phyloP scores from a whole-genome alignment of 495 filamentous ascomycete genomes.

The Entonaema liquescens region DNA sequence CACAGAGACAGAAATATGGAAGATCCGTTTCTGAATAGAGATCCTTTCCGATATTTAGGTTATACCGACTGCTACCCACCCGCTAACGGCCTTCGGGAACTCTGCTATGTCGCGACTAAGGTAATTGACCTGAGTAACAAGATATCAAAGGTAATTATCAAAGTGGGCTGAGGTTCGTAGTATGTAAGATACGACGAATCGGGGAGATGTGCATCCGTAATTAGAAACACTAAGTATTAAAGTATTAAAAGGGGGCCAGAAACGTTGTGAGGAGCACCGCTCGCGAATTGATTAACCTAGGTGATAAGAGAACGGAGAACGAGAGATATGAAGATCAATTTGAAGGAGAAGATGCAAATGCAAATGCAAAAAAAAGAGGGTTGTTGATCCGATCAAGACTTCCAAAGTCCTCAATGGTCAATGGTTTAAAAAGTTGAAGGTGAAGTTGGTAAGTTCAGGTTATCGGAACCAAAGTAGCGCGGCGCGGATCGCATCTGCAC shows the following conservation, averaged over 20 bases:
- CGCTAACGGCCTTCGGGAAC: background rate
- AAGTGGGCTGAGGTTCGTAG: background rate
- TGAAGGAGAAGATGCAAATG: constrained; percentile 4
- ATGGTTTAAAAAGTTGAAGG: background rate
- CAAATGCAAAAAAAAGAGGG: constrained; percentile 7
- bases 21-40: constrained; percentile 5
- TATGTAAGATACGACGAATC: constrained; percentile 16
- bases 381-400: background rate
- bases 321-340: background rate
- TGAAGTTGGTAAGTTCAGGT: constrained; percentile 1
- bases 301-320: background rate
- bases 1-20: constrained; percentile 22
- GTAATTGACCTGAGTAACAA: background rate
- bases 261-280: constrained; percentile 25
- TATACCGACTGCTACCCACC: constrained; percentile 12
- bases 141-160: background rate
- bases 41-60: background rate
- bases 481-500: background rate
- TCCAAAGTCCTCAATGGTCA: background rate
- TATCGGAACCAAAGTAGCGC: background rate
- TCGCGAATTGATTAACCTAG: constrained; percentile 17
- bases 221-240: constrained; percentile 28
- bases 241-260: constrained; percentile 15
- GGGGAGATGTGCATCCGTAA: constrained; percentile 17
- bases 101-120: constrained; percentile 1